Conservation (phyloP, 2,329 filamentous ascomycete genomes). For the Fusarium robinianum region DNA sequence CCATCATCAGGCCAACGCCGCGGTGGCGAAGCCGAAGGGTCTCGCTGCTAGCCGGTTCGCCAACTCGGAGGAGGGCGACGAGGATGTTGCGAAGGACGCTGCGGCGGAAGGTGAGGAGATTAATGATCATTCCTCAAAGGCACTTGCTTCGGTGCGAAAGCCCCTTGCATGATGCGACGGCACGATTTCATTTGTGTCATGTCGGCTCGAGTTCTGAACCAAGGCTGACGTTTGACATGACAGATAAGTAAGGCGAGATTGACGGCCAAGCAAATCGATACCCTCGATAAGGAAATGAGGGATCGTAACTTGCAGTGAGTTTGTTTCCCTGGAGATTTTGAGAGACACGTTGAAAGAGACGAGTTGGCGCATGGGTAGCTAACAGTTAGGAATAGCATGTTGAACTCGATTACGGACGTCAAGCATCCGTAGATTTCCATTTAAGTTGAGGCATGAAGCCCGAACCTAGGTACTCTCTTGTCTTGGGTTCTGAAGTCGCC, state of each 20-base stretch:
- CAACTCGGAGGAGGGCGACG: constrained; percentile 44
- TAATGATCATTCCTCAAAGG: constrained; percentile 66
- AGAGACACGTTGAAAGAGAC: background rate
- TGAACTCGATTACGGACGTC: constrained; percentile 37
- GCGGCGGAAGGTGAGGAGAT: constrained; percentile 62
- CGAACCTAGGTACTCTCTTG: background rate
- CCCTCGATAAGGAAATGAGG: constrained; percentile 61
- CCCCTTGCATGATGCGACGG: constrained; percentile 51
- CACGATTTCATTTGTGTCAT: constrained; percentile 31
- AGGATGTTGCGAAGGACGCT: constrained; percentile 42
- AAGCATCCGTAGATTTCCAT: constrained; percentile 14
- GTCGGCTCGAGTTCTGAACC: constrained; percentile 4
- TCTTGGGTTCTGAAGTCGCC: constrained; percentile 12
- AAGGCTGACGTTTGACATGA: constrained; percentile 27
- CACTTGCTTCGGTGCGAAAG: constrained; percentile 68
- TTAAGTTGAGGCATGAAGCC: background rate
- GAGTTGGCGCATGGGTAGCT: constrained; percentile 1
- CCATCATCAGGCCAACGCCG: constrained; percentile 49
- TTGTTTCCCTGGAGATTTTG: constrained; percentile 31
- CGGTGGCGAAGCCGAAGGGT: constrained; percentile 52
- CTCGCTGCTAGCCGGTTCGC: constrained; percentile 61
- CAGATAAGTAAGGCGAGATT: constrained; percentile 52
- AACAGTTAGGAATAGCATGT: constrained; percentile 20
- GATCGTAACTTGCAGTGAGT: constrained; percentile 56
- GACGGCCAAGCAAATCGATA: constrained; percentile 55